Percentiles rank a stretch among this genome's conserved stretches.
Conservation (phyloP, 331 rosid genomes). For the Phaseolus coccineus region DNA sequence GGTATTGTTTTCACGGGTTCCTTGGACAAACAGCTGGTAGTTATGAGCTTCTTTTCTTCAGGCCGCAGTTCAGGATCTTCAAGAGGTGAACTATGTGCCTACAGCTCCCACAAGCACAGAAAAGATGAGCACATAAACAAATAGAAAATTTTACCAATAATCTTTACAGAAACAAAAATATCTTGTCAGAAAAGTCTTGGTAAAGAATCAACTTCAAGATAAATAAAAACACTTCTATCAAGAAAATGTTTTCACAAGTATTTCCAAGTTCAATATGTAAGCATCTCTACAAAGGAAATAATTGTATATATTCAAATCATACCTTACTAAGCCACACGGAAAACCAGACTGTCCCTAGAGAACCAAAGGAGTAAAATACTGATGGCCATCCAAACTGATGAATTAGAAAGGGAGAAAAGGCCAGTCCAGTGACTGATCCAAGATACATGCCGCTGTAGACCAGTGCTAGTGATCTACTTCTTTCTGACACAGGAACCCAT, state of each 20-base stretch:
- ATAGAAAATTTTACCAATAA: slow-evolving; percentile 13
- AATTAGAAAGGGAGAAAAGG: slow-evolving; percentile 91
- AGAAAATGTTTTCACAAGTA: not conserved
- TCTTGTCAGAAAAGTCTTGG: not conserved
- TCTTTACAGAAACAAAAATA: not conserved
- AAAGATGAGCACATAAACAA: slow-evolving; percentile 21
- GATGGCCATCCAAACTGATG: slow-evolving; percentile 99
- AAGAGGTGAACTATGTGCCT: slow-evolving; percentile 96
- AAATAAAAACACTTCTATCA: not conserved
- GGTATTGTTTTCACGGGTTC: slow-evolving; percentile 91
- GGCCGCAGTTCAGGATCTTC: slow-evolving; percentile 91
- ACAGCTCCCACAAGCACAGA: slow-evolving; percentile 39
- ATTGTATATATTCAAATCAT: slow-evolving; percentile 27
- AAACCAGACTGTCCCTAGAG: slow-evolving; percentile 93
- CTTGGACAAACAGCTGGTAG: slow-evolving; percentile 62
- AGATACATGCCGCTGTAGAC: slow-evolving; percentile 99
- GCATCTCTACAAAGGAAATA: not conserved
- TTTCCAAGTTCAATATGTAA: slow-evolving; percentile 10
- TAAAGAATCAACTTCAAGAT: slow-evolving; percentile 20
- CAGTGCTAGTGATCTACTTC: slow-evolving; percentile 91
- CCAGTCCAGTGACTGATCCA: slow-evolving; percentile 97
- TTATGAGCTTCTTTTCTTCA: slow-evolving; percentile 82
- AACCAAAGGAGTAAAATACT: slow-evolving; percentile 95
- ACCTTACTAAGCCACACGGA: slow-evolving; percentile 86
- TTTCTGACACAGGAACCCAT: slow-evolving; percentile 98